These are phyloP conservation scores for Botrytis sinoallii DNA, from an alignment of 2,329 filamentous ascomycete species.

Conservation along the genomic window DNA sequence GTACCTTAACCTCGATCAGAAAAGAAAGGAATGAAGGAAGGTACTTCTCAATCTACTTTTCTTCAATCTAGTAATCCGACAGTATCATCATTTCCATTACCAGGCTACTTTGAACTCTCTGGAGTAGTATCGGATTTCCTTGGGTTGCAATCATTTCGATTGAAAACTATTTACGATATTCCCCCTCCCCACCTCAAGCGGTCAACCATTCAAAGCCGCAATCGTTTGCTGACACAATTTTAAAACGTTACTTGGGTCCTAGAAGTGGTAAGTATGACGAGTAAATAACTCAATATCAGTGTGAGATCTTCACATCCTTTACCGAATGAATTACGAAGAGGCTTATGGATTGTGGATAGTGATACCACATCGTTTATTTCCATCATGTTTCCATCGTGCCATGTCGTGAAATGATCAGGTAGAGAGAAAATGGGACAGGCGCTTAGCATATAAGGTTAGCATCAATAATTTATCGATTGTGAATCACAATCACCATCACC, in stretches of 20 bases:
- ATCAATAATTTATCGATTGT: not conserved
- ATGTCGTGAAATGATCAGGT: not conserved
- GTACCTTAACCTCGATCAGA: not conserved
- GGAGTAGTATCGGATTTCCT: not conserved
- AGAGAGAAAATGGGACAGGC: not conserved
- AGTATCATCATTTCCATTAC: not conserved
- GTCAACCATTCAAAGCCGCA: not conserved
- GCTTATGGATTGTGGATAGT: not conserved
- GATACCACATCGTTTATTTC: not conserved
- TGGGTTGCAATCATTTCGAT: not conserved
- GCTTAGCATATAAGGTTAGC: not conserved
- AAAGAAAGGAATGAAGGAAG: not conserved
- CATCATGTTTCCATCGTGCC: not conserved
- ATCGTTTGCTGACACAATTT: conserved; percentile 3
- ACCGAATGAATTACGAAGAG: not conserved
- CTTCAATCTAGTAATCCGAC: not conserved
- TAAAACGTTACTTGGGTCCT: not conserved
- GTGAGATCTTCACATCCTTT: not conserved
- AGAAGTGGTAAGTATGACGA: not conserved
- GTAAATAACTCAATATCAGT: not conserved
- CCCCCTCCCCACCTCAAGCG: not conserved
- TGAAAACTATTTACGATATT: not conserved
- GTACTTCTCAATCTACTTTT: not conserved
- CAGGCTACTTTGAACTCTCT: not conserved
- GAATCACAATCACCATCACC: conserved; percentile 2